Conservation (phyloP, 2,329 filamentous ascomycete species). For the Cercospora zeina region DNA sequence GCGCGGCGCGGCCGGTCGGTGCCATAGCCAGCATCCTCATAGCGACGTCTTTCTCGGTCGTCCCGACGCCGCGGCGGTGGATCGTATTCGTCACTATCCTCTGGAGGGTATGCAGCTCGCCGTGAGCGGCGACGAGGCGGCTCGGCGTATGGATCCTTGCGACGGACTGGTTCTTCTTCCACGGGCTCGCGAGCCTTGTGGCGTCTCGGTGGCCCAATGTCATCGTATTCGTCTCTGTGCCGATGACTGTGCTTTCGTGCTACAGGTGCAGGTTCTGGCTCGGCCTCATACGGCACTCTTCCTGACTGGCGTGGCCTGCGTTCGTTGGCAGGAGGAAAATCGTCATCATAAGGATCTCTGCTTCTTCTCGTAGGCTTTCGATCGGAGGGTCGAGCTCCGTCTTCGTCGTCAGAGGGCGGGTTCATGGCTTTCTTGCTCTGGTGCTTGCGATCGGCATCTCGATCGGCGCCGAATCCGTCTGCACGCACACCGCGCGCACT, state of each 20-base stretch:
- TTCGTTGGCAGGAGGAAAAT: constrained; percentile 14
- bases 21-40: constrained; percentile 36
- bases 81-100: constrained; percentile 29
- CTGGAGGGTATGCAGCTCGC: constrained; percentile 20
- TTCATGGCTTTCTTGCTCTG: constrained; percentile 5
- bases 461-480: not conserved
- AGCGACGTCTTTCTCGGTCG: constrained; percentile 24
- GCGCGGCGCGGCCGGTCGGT: constrained; percentile 34
- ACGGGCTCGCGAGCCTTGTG: constrained; percentile 20
- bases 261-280: constrained; percentile 16
- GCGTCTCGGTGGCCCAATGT: constrained; percentile 22
- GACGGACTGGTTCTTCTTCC: constrained; percentile 23
- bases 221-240: constrained; percentile 19
- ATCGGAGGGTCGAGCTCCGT: not conserved
- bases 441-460: constrained; percentile 1
- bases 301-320: constrained; percentile 18
- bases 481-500: constrained; percentile 1
- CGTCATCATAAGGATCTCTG: constrained; percentile 12
- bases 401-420: not conserved
- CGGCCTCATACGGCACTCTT: constrained; percentile 23
- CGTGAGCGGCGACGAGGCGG: constrained; percentile 20
- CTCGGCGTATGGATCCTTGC: constrained; percentile 28
- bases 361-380: not conserved
- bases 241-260: constrained; percentile 18
- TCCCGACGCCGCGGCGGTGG: constrained; percentile 24